Conservation (phyloP, 352 stramenopile genomes). For the Pythium vanterpoolii region DNA sequence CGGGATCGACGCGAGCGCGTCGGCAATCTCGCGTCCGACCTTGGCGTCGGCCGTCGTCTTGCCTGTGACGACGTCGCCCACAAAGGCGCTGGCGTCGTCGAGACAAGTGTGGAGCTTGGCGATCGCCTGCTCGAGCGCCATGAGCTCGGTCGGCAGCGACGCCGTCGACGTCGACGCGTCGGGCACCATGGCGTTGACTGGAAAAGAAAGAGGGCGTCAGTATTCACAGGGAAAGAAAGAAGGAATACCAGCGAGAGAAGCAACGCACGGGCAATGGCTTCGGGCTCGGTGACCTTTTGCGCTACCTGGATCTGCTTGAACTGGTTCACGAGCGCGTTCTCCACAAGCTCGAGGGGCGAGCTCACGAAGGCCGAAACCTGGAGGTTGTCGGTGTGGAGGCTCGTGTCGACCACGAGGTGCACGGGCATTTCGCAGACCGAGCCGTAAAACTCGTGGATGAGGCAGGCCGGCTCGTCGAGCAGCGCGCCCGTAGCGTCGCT, state of each 20-base stretch:
- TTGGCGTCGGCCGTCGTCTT: conserved; percentile 78
- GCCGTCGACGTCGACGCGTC: conserved; percentile 26
- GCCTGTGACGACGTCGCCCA: conserved; percentile 88
- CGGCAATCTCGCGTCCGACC: conserved; percentile 91
- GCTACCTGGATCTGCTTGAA: conserved; percentile 92
- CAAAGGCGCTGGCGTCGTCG: conserved; percentile 85
- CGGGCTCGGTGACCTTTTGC: conserved; percentile 90
- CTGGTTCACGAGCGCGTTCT: conserved; percentile 90
- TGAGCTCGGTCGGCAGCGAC: conserved; percentile 71
- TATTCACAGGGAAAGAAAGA: conserved; percentile 1
- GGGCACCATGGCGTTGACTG: conserved; percentile 70
- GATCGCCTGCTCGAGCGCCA: conserved; percentile 78
- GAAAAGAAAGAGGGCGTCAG: not conserved
- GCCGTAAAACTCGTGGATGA: conserved; percentile 99
- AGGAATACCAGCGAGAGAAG: not conserved
- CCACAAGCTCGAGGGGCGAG: conserved; percentile 87
- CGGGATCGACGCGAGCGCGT: conserved; percentile 92
- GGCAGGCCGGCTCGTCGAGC: conserved; percentile 91
- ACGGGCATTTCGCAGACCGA: conserved; percentile 90
- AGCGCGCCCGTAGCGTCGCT: conserved; percentile 48
- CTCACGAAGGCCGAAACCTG: conserved; percentile 91
- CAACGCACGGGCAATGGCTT: conserved; percentile 87
- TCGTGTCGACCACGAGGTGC: conserved; percentile 95
- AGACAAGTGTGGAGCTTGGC: conserved; percentile 90
- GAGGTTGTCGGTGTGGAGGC: conserved; percentile 75